phyloP scores from a whole-genome alignment of 2,329 filamentous ascomycete species.

The Alternaria alternata region DNA sequence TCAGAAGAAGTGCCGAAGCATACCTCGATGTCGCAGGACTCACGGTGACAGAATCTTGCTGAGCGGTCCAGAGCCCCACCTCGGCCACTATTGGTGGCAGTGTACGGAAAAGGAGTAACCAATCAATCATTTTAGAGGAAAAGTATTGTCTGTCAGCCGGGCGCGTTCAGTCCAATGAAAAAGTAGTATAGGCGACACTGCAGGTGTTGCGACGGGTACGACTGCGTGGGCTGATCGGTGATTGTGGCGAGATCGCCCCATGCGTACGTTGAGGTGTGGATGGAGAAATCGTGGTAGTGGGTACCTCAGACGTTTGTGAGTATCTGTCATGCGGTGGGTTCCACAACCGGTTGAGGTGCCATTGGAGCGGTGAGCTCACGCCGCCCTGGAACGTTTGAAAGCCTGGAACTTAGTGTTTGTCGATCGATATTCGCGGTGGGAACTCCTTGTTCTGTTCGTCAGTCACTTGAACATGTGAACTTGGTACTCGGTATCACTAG shows the following conservation, averaged over 20 bases:
- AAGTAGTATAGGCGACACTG: conserved; percentile 13
- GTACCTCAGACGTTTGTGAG: conserved; percentile 6
- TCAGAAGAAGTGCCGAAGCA: conserved; percentile 1
- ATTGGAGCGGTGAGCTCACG: conserved; percentile 13
- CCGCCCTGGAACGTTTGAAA: conserved; percentile 3
- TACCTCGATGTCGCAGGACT: conserved; percentile 5
- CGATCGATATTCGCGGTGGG: conserved; percentile 7
- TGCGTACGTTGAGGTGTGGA: conserved; percentile 13
- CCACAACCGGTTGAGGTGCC: conserved; percentile 1
- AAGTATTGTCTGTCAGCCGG: conserved; percentile 6
- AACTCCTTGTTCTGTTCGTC: neutral
- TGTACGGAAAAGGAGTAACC: conserved; percentile 11
- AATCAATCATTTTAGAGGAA: conserved; percentile 8
- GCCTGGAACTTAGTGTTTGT: conserved; percentile 9
- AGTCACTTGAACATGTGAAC: neutral
- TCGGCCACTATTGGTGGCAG: conserved; percentile 6
- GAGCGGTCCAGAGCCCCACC: neutral
- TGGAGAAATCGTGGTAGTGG: conserved; percentile 6
- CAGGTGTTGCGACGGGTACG: conserved; percentile 20
- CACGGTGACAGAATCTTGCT: conserved; percentile 7
- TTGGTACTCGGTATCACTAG: neutral
- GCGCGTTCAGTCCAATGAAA: conserved; percentile 11
- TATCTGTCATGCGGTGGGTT: conserved; percentile 15
- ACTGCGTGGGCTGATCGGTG: conserved; percentile 17
- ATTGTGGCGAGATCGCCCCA: conserved; percentile 15